Evolutionary conservation across 169 alveolate species (phyloP).

Genomic region (Cryptosporidium sp.): DNA sequence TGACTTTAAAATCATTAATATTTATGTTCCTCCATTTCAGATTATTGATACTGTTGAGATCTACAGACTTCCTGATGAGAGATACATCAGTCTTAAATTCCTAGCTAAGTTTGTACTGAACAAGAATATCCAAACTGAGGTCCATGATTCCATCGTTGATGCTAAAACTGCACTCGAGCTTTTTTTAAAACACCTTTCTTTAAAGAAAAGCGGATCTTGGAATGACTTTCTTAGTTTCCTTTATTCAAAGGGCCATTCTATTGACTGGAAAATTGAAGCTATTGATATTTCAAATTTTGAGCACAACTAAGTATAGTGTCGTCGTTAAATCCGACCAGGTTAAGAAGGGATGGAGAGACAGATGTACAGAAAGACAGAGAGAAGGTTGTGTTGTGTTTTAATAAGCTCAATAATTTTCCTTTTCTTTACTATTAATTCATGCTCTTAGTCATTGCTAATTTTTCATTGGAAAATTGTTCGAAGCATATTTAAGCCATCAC

Average conservation of each 20-base stretch:
- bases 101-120: constrained; percentile 82
- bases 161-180: constrained; percentile 84
- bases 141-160: constrained; percentile 86
- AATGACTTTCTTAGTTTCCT: constrained; percentile 26
- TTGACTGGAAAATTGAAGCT: constrained; percentile 63
- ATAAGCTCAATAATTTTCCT: background rate
- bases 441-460: background rate
- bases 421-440: too few relatives aligned
- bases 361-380: too few relatives aligned
- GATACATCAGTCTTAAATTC: constrained; percentile 84
- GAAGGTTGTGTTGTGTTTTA: background rate
- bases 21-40: constrained; percentile 83
- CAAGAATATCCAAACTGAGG: constrained; percentile 79
- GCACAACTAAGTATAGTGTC: background rate
- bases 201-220: constrained; percentile 32
- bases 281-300: background rate
- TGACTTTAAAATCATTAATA: constrained; percentile 84
- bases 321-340: background rate
- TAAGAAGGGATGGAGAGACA: background rate
- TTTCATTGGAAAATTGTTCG: background rate
- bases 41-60: constrained; percentile 85
- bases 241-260: constrained; percentile 47
- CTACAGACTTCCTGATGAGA: constrained; percentile 82
- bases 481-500: background rate
- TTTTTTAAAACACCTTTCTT: constrained; percentile 32